Base-by-base conservation (phyloP, 192 early-diverging fungal species). In the Kickxella alabastrina region DNA sequence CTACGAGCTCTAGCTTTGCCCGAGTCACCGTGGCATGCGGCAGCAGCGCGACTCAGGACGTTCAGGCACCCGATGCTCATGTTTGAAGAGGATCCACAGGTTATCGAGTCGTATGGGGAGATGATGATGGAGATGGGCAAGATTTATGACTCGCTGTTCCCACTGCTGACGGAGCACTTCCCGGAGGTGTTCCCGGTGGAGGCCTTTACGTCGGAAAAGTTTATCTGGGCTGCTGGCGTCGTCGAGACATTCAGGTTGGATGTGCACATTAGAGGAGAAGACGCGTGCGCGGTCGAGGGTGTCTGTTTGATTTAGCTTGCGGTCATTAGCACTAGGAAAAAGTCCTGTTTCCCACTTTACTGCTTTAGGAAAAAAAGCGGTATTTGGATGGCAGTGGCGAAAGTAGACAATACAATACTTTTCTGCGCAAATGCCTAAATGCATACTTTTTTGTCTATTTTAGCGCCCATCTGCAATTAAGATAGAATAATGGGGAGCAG, bases 221-320 rank as follows among this genome's bases (percentile, higher is more conserved):
- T 75, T 34, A n/a, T 75, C 50, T 75, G 72, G 72, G 72, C 72
- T 0, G 61, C 61, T 19, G 70, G 63, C 14, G 24, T 74, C 17
- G 59, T 66, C 41, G 63, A 66, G 44, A 31, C 62, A 24, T 62
- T 62, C 47, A 40, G 36, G 14, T 31, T 66, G 14, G 28, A 24
- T 2, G 45, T 65, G 17, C 58, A 57, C 2, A 43, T 54, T 0
- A 31, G 38, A 10, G 32, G 54, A 19, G 23, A 36, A n/a, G 38
- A 32, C 32, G 52, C 23, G 40, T 3, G 15, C 34, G 54, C 32
- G 2, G 28, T 65, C 14, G 58, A 73, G 26, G 69, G 62, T 15
- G 31, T 65, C 17, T 57, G 51, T 22, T 18, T 72, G 24, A 18
- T 72, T 14, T 72, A 38, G 35, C 3, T 6, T 17, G n/a, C n/a